Percentiles rank a stretch among this genome's conserved stretches.
Conservation (phyloP, 345 rosid genomes). For the Tarenaya hassleriana region DNA sequence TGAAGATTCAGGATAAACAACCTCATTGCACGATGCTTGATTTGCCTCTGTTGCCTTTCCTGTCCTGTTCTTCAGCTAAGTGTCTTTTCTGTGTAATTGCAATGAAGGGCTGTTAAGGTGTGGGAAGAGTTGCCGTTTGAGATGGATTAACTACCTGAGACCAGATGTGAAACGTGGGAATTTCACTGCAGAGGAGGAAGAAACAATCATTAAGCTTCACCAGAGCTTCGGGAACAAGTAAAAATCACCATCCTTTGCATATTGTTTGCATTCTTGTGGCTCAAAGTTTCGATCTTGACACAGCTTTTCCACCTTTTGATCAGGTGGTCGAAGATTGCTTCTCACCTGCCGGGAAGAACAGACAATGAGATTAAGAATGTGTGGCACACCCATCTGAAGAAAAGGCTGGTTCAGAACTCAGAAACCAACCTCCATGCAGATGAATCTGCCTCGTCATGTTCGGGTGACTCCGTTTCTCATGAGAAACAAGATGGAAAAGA, state of each 20-base stretch:
- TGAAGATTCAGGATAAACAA: too few species aligned
- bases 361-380: conserved; percentile 93
- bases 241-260: not conserved
- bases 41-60: too few species aligned
- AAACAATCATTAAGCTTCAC: conserved; percentile 51
- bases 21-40: too few species aligned
- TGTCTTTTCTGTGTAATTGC: too few species aligned
- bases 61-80: too few species aligned
- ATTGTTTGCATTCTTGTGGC: not conserved
- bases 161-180: conserved; percentile 86
- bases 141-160: conserved; percentile 88
- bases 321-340: conserved; percentile 94
- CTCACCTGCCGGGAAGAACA: conserved; percentile 75
- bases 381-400: conserved; percentile 87
- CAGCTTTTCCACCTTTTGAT: not conserved
- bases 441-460: conserved; percentile 28
- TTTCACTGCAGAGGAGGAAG: conserved; percentile 72
- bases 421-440: conserved; percentile 3
- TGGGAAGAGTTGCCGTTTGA: conserved; percentile 87
- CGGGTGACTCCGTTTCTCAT: conserved; percentile 18
- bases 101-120: conserved; percentile 64
- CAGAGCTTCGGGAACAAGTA: conserved; percentile 73
- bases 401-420: conserved; percentile 27
- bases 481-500: conserved; percentile 4
- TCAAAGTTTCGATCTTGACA: conserved; percentile 6